phyloP scores from a whole-genome alignment of 768 basidiomycete species.

The Agaricus sinodeliciosus region DNA sequence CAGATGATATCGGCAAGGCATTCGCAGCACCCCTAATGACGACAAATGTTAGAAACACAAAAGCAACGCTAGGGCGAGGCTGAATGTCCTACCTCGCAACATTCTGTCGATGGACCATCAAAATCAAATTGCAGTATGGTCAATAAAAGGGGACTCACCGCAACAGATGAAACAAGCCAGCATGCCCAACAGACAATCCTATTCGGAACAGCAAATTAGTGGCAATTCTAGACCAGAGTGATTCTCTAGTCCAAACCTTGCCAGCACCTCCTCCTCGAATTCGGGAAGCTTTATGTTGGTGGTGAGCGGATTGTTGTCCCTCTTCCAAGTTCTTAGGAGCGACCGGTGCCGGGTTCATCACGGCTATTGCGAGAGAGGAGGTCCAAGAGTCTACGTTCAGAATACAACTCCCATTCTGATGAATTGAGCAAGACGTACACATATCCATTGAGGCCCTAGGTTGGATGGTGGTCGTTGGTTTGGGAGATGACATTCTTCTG shows the following conservation, averaged over 20 bases:
- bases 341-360: slow-evolving; percentile 11
- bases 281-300: slow-evolving; percentile 46
- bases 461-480: slow-evolving; percentile 37
- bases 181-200: slow-evolving; percentile 65
- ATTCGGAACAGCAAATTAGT: neutral
- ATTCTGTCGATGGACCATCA: slow-evolving; percentile 35
- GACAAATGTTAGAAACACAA: neutral
- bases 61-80: slow-evolving; percentile 7
- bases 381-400: neutral
- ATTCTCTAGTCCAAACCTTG: slow-evolving; percentile 34
- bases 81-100: slow-evolving; percentile 49
- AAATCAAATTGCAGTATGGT: neutral
- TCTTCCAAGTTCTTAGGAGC: slow-evolving; percentile 9
- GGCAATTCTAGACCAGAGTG: neutral
- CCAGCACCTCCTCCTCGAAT: slow-evolving; percentile 68
- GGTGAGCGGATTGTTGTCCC: slow-evolving; percentile 28
- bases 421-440: slow-evolving; percentile 39
- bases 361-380: slow-evolving; percentile 24
- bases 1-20: slow-evolving; percentile 66
- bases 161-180: slow-evolving; percentile 69
- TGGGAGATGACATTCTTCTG: slow-evolving; percentile 16
- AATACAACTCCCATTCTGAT: neutral
- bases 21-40: slow-evolving; percentile 58
- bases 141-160: slow-evolving; percentile 34
- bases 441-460: slow-evolving; percentile 56